Conservation (phyloP, 768 basidiomycete species). For the button mushroom (Agaricus bisporus) region DNA sequence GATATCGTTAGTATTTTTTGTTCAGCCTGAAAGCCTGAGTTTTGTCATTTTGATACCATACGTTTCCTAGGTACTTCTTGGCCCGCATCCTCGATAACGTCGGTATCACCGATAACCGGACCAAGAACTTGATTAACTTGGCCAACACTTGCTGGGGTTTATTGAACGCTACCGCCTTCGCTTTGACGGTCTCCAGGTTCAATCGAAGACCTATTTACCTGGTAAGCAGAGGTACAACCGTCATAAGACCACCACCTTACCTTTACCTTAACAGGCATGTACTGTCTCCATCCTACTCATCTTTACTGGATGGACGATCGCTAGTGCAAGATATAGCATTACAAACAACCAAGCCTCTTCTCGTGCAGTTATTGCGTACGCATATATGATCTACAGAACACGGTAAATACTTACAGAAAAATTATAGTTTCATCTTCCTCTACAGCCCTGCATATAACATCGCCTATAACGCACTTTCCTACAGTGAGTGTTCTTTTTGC, state of each 20-base stretch:
- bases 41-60: not conserved
- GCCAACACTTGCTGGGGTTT: conserved; percentile 50
- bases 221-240: conserved; percentile 20
- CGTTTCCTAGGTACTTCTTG: conserved; percentile 39
- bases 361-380: conserved; percentile 42
- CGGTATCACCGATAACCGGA: conserved; percentile 41
- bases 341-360: conserved; percentile 38
- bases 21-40: not conserved
- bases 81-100: conserved; percentile 49
- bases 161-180: conserved; percentile 45
- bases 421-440: conserved; percentile 45
- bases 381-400: not conserved
- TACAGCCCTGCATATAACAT: conserved; percentile 53
- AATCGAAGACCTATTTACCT: conserved; percentile 44
- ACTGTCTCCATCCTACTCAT: conserved; percentile 38
- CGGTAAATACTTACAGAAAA: not conserved
- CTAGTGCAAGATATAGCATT: conserved; percentile 40
- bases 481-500: conserved; percentile 28
- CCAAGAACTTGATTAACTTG: conserved; percentile 53
- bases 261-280: conserved; percentile 27
- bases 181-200: conserved; percentile 40
- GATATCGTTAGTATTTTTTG: conserved; percentile 32
- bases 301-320: conserved; percentile 50
- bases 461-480: conserved; percentile 51
- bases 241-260: not conserved